Base-by-base conservation (phyloP, 805 yeast genomes). In the Starmerella asiatica region DNA sequence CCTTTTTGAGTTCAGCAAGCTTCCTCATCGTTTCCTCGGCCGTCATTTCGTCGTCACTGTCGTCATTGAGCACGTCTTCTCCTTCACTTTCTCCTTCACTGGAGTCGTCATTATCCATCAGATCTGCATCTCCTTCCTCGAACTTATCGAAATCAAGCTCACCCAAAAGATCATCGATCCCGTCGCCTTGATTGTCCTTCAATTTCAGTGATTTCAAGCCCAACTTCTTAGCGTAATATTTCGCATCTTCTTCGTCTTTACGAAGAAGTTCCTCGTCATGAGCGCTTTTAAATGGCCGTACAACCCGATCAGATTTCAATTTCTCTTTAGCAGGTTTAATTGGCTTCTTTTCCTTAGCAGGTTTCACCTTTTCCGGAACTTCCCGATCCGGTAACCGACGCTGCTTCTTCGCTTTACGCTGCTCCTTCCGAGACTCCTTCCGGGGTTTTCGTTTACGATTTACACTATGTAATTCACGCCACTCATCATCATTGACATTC, bases 101-200 rank as follows among this genome's bases (percentile, higher is more conserved):
- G 12, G 11, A 29, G 15, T 32, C 27, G 44, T 32, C 46, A 15
- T 46, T 34, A 27, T 42, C 37, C 31, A 36, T 33, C 12, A 31
- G 29, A 20, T 28, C 29, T 19, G 21, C 37, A n/a, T 45, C 31
- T 2, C 45, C 42, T 21, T 35, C 19, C n/a, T 23, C 38, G 32
- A 50, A 36, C 5, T 37, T 62, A 31, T 69, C 75, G 37, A 72
- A 58, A 45, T 75, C 79, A n/a, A 40, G 59, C 0, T 86, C 94
- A 38, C 82, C 94, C 4, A 85, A 61, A 18, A 85, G 56, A n/a
- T 85, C 93, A 34, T 81, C 94, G 35, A 85, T 64, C 2, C 77
- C 71, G 58, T 84, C 94, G 53, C 79, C 80, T 12, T 75, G 84
- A 29, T 69, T 76, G 3, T 54, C 34, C 16, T 44, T 54, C 46